Conservation (phyloP, 768 basidiomycete genomes). For the Dendrothele bispora region DNA sequence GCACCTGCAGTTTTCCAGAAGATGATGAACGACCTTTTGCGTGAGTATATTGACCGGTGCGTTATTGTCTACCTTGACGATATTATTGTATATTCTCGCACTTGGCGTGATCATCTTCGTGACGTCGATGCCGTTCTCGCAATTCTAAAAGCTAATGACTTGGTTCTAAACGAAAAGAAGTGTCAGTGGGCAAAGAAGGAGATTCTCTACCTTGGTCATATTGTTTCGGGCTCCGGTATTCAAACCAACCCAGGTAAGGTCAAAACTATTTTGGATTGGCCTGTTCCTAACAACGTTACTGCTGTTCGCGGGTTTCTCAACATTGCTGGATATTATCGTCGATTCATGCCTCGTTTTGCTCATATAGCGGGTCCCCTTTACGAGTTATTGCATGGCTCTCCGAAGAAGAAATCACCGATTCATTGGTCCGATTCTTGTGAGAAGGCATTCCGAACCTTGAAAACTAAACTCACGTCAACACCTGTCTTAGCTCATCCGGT, state of each 20-base stretch:
- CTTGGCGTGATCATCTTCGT: slow-evolving; percentile 5
- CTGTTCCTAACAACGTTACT: background rate
- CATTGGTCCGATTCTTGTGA: background rate
- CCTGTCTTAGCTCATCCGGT: background rate
- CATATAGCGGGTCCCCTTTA: background rate
- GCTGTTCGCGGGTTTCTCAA: background rate
- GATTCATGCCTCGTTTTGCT: background rate
- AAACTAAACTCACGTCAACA: background rate
- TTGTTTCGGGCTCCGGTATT: background rate
- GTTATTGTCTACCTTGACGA: slow-evolving; percentile 36
- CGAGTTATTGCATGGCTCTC: background rate
- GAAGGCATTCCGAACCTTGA: background rate
- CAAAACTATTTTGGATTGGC: background rate
- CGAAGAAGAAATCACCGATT: background rate
- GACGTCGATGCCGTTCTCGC: slow-evolving; percentile 15
- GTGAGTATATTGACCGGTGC: slow-evolving; percentile 21
- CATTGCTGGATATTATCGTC: background rate
- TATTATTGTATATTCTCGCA: slow-evolving; percentile 28
- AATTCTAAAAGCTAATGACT: slow-evolving; percentile 13
- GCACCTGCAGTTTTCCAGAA: slow-evolving; percentile 26
- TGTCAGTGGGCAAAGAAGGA: slow-evolving; percentile 17
- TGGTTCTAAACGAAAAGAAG: slow-evolving; percentile 26
- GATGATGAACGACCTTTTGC: slow-evolving; percentile 27
- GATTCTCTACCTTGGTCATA: slow-evolving; percentile 19
- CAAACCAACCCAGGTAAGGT: background rate